Conservation (phyloP, 192 early-diverging fungal genomes). For the Entomortierella lignicola region DNA sequence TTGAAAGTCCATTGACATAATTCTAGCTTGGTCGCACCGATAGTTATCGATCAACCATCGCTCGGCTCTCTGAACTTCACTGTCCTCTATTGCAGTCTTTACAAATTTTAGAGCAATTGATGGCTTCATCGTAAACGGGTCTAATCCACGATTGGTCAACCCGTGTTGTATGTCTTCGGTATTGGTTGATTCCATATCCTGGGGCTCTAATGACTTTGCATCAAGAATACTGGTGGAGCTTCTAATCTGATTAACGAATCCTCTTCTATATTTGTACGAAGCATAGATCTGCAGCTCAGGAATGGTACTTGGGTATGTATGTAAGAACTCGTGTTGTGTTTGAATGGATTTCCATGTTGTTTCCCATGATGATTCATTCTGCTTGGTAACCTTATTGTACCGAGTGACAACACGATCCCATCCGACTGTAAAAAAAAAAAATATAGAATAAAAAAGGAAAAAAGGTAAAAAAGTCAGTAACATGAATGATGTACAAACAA, state of each 20-base stretch:
- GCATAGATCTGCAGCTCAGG: slow-evolving; percentile 62
- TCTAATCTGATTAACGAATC: slow-evolving; percentile 60
- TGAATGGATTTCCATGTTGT: slow-evolving; percentile 60
- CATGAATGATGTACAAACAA: not conserved
- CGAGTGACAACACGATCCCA: slow-evolving; percentile 54
- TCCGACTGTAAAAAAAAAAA: slow-evolving; percentile 50
- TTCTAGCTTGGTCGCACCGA: slow-evolving; percentile 55
- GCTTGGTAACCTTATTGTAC: slow-evolving; percentile 56
- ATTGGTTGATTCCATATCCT: slow-evolving; percentile 55
- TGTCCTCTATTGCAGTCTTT: slow-evolving; percentile 51
- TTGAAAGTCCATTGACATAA: slow-evolving; percentile 58
- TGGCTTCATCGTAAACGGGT: slow-evolving; percentile 61
- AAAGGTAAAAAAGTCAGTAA: not conserved
- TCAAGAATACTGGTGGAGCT: slow-evolving; percentile 53
- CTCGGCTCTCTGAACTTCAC: slow-evolving; percentile 56
- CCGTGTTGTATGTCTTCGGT: slow-evolving; percentile 19
- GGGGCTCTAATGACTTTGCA: slow-evolving; percentile 39
- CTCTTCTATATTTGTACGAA: slow-evolving; percentile 63
- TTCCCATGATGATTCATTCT: slow-evolving; percentile 59
- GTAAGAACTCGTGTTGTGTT: slow-evolving; percentile 45
- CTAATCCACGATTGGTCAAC: slow-evolving; percentile 52
- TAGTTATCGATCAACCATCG: slow-evolving; percentile 54
- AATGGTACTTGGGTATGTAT: slow-evolving; percentile 41
- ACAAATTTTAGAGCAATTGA: slow-evolving; percentile 59
- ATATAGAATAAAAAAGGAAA: not conserved